Conservation (phyloP, 805 yeast species). For the Lachancea thermotolerans region DNA sequence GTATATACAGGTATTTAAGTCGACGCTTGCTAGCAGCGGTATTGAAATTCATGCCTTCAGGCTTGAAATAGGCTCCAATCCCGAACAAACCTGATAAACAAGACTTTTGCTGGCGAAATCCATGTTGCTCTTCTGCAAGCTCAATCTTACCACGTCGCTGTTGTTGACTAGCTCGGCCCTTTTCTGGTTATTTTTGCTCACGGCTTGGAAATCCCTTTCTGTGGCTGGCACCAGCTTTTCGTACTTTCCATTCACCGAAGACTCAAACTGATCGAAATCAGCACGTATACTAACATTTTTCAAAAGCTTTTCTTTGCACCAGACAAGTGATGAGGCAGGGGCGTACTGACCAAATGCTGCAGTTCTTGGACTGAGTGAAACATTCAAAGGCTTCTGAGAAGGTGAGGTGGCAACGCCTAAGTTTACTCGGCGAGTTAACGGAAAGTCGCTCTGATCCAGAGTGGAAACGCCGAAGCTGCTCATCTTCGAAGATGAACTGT, state of each 20-base stretch:
- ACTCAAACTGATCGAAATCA: conserved; percentile 12
- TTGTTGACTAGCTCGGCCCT: conserved; percentile 14
- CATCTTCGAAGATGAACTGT: conserved; percentile 16
- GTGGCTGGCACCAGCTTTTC: conserved; percentile 8
- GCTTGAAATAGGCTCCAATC: conserved; percentile 24
- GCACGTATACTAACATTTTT: conserved; percentile 16
- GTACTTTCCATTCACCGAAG: conserved; percentile 21
- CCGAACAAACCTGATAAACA: conserved; percentile 28
- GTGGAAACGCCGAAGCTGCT: conserved; percentile 17
- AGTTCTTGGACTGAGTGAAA: conserved; percentile 37
- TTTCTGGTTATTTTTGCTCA: conserved; percentile 17
- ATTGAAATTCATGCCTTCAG: conserved; percentile 10
- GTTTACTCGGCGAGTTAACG: conserved; percentile 21
- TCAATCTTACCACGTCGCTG: conserved; percentile 20
- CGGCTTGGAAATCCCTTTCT: conserved; percentile 10
- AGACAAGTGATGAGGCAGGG: conserved; percentile 41
- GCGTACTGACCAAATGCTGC: conserved; percentile 66
- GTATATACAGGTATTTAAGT: conserved; percentile 1
- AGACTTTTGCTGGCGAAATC: conserved; percentile 14
- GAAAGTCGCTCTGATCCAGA: conserved; percentile 21
- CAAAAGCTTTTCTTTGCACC: conserved; percentile 21
- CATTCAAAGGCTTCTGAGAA: conserved; percentile 10
- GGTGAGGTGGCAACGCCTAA: conserved; percentile 11
- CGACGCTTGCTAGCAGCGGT: not conserved
- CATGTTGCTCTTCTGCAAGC: conserved; percentile 19